A percentile compares a stretch with the other conserved stretches of the same genome.
These are phyloP conservation scores for Ophiostoma quercus DNA, from an alignment of 2,329 filamentous ascomycete genomes.

Conservation along the genomic window DNA sequence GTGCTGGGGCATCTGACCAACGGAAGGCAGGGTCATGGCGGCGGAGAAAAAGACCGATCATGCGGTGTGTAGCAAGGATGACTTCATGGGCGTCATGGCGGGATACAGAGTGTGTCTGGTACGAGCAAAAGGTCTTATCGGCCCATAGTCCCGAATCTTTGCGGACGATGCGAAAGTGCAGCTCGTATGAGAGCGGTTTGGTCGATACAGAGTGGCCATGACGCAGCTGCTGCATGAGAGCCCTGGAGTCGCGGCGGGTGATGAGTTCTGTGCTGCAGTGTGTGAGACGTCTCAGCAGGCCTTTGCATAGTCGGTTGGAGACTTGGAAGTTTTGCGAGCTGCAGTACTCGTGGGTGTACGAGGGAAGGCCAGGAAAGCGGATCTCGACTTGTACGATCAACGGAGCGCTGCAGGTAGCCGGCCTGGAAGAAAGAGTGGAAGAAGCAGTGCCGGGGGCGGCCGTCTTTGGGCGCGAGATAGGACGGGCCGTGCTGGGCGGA, in stretches of 20 bases:
- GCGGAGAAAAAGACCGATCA: conserved; percentile 47
- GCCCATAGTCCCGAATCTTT: conserved; percentile 40
- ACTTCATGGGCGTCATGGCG: conserved; percentile 43
- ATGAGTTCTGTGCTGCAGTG: conserved; percentile 51
- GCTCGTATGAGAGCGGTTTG: conserved; percentile 46
- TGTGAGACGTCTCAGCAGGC: conserved; percentile 46
- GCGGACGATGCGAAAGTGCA: conserved; percentile 44
- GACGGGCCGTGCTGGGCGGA: conserved; percentile 5
- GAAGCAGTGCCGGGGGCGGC: neutral
- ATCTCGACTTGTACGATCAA: conserved; percentile 26
- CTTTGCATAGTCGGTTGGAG: conserved; percentile 45
- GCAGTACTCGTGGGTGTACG: conserved; percentile 43
- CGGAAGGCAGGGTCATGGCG: conserved; percentile 47
- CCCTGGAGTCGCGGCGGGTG: conserved; percentile 47
- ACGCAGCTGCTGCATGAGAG: conserved; percentile 37
- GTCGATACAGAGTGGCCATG: conserved; percentile 29
- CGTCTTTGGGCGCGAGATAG: neutral
- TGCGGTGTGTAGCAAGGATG: conserved; percentile 45
- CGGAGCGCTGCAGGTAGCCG: conserved; percentile 15
- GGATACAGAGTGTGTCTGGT: conserved; percentile 45
- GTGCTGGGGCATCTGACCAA: conserved; percentile 41
- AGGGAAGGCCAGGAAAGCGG: conserved; percentile 24
- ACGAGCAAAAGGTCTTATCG: conserved; percentile 45
- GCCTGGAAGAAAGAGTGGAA: neutral
- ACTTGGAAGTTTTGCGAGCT: conserved; percentile 42